These are phyloP conservation scores for Aspergillus japonicus DNA, from an alignment of 2,329 filamentous ascomycete genomes.

Conservation along the genomic window DNA sequence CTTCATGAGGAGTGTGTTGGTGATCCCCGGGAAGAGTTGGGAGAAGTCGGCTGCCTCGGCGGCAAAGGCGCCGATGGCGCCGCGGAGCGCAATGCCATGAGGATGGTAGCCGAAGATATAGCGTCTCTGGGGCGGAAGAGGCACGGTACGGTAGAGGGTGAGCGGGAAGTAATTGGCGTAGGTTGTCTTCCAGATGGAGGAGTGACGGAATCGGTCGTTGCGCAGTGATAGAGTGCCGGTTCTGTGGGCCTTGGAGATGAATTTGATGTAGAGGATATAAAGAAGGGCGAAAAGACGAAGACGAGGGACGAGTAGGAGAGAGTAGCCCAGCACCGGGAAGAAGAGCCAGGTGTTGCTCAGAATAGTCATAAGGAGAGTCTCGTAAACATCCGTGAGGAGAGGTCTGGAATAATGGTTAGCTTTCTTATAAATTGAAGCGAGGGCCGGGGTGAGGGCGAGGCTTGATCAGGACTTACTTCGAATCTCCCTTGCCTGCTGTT, in stretches of 20 bases:
- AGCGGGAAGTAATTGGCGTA: slow-evolving; percentile 84
- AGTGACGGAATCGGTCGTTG: slow-evolving; percentile 67
- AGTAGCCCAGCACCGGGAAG: slow-evolving; percentile 71
- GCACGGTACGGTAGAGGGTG: slow-evolving; percentile 71
- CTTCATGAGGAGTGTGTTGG: slow-evolving; percentile 77
- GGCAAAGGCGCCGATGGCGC: slow-evolving; percentile 75
- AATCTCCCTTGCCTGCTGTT: neutral
- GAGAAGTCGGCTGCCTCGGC: slow-evolving; percentile 78
- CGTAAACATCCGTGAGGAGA: slow-evolving; percentile 5
- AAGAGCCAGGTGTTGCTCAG: slow-evolving; percentile 23
- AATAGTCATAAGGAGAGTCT: slow-evolving; percentile 16
- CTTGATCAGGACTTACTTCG: slow-evolving; percentile 11
- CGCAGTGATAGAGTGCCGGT: slow-evolving; percentile 69
- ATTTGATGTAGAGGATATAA: slow-evolving; percentile 69
- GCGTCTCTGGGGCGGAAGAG: slow-evolving; percentile 71
- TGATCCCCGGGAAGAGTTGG: slow-evolving; percentile 80
- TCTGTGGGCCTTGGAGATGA: slow-evolving; percentile 68
- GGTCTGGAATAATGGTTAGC: slow-evolving; percentile 10
- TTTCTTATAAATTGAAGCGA: neutral
- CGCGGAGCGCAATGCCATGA: slow-evolving; percentile 84
- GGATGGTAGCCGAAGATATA: slow-evolving; percentile 91
- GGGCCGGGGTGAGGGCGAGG: too few species aligned
- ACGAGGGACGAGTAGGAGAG: slow-evolving; percentile 75
- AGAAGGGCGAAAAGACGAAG: slow-evolving; percentile 68
- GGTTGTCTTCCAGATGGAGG: slow-evolving; percentile 68